A percentile compares a stretch with the other conserved stretches of the same genome.
phyloP scores from a whole-genome alignment of 192 early-diverging fungal genomes.

The Mortierella hygrophila region DNA sequence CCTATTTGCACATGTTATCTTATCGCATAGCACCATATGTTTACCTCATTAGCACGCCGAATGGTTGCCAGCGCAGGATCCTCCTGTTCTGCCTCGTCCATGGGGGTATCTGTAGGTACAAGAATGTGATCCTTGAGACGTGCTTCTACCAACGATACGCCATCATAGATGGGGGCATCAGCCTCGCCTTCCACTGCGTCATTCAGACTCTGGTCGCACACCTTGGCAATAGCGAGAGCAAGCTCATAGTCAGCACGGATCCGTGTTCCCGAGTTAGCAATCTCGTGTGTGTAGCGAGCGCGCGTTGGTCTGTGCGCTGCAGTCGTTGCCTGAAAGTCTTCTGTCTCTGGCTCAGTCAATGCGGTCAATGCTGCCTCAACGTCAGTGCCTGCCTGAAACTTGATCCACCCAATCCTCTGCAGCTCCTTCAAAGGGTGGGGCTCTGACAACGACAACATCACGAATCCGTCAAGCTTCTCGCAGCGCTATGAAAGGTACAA shows the following conservation, averaged over 20 bases:
- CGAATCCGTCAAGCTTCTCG: slow-evolving; percentile 80
- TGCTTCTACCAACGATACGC: slow-evolving; percentile 12
- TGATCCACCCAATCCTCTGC: slow-evolving; percentile 93
- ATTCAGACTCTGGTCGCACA: slow-evolving; percentile 70
- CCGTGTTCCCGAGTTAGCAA: slow-evolving; percentile 75
- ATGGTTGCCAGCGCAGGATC: slow-evolving; percentile 18
- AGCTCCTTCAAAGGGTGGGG: slow-evolving; percentile 87
- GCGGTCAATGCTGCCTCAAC: slow-evolving; percentile 75
- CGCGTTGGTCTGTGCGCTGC: slow-evolving; percentile 54
- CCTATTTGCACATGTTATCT: neutral
- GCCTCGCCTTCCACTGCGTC: slow-evolving; percentile 20
- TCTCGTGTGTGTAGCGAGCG: slow-evolving; percentile 76
- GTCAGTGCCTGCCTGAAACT: slow-evolving; percentile 89
- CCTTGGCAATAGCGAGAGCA: slow-evolving; percentile 63
- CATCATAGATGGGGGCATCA: slow-evolving; percentile 28
- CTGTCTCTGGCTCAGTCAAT: slow-evolving; percentile 36
- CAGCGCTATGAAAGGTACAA: slow-evolving; percentile 62
- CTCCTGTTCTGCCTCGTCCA: slow-evolving; percentile 37
- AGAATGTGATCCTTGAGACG: slow-evolving; percentile 41
- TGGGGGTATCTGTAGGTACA: slow-evolving; percentile 18
- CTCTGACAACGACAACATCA: slow-evolving; percentile 87
- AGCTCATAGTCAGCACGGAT: slow-evolving; percentile 82
- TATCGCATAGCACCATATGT: neutral
- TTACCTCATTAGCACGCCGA: slow-evolving; percentile 27
- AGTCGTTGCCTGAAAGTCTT: slow-evolving; percentile 36